Base-by-base conservation (phyloP, 306 rosid species). In the Dryas alaskensis region DNA sequence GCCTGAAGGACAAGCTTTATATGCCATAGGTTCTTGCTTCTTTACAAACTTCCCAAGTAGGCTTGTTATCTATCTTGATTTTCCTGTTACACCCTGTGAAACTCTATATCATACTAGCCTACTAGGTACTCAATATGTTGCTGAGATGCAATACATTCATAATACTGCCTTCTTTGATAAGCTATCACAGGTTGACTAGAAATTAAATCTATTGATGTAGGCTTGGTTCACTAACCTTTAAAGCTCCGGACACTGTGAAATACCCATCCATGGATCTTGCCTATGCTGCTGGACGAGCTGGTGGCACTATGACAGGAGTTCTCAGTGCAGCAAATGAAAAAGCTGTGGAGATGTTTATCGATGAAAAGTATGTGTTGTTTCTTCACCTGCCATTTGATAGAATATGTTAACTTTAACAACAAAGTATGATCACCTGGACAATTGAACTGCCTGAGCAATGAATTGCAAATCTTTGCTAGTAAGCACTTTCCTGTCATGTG, bases 291-390 rank as follows among this genome's bases (percentile, higher is more conserved):
- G 99, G 99, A 43, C 96, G 98, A 17, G 93, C 99, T 1, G 99
- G 99, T 45, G 99, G 99, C 73, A 92, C 98, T 59, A 94, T 94
- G 99, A 94, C 99, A 8, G 99, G 99, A 74, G 99, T 94, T 79
- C 97, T 94, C 11, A 94, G 99, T 81, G 99, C 99, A 68, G 98
- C 99, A 50, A 95, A 95, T 81, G 99, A 95, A 87, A 95, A 92
- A 81, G 99, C 99, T 27, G 99, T 95, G 22, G 99, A 92, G 77
- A 74, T 95, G 99, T 95, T 95, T 70, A 89, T 95, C 17, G 90
- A 87, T 69, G 98, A 90, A 60, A 92, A 90, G 99, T 95, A 85
- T 52, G 96, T 69, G 57, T 63, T 40, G 14, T 11, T 4, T 73
- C 6, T 39, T 67, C 59, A 63, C 57, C 27, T 50, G 60, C 63